Percentiles rank a stretch among this genome's conserved stretches.
Conservation (phyloP, 176 grass and related monocot species). For the Carex pumila region DNA sequence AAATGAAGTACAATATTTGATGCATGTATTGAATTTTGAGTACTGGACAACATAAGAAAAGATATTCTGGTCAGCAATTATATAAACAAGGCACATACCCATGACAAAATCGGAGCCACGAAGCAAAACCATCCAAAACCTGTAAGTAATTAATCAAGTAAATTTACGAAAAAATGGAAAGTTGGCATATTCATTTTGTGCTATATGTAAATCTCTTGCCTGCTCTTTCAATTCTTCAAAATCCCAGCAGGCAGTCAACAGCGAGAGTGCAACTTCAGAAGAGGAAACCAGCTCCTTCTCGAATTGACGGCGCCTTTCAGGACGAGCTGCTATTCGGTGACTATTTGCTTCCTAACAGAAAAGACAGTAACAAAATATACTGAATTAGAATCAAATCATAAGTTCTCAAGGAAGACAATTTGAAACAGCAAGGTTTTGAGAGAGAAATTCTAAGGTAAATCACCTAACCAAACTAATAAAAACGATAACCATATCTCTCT, state of each 20-base stretch:
- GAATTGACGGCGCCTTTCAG: conserved; percentile 86
- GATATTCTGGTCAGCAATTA: neutral
- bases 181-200: neutral
- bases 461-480: neutral
- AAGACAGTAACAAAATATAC: neutral
- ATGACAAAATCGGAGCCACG: conserved; percentile 90
- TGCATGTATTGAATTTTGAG: neutral
- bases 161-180: neutral
- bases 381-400: conserved; percentile 8
- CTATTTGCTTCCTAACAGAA: conserved; percentile 76
- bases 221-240: conserved; percentile 91
- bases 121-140: conserved; percentile 93
- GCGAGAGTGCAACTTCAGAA: conserved; percentile 62
- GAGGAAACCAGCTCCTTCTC: conserved; percentile 80
- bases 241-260: conserved; percentile 87
- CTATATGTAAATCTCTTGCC: conserved; percentile 19
- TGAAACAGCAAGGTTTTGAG: neutral
- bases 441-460: neutral
- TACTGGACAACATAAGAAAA: neutral
- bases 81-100: conserved; percentile 51
- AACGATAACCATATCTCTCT: neutral
- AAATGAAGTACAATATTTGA: neutral
- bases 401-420: conserved; percentile 18
- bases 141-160: conserved; percentile 31
- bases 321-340: conserved; percentile 88